Base-by-base conservation (phyloP, 2,329 filamentous ascomycete species). In the Akanthomyces muscarius region DNA sequence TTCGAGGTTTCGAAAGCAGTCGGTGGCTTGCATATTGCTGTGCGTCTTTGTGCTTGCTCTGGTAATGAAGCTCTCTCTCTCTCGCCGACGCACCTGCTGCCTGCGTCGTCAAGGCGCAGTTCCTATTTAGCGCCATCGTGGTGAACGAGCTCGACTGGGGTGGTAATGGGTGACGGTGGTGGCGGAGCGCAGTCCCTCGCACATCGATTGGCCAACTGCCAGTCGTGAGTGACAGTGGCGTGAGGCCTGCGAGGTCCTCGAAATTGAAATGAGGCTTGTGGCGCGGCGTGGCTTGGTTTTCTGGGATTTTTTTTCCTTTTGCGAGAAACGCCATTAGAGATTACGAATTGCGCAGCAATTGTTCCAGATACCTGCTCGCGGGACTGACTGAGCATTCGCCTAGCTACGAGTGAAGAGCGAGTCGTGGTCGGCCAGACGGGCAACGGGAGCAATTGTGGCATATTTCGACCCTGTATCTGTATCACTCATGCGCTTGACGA, bases 81-180 rank as follows among this genome's bases (percentile, higher is more conserved):
- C 7, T 36, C 33, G 6, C 25, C 54, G 33, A 52, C 28, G 16
- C 10, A 6, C 33, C 28, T 21, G 21, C 28, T 30, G 28, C 18
- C 18, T 41, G 33, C 7, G 2, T 48, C 28, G 30, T 47, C n/a
- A 23, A 38, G 18, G 16, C 28, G 28, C 14, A n/a, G 23, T 28
- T 44, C 5, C 54, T 16, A 36, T 28, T 41, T 58, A 50, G 55
- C 55, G 54, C 54, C 25, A 47, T 57, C 54, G 42, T 42, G 33
- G 33, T 30, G 28, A 30, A 30, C 6, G 28, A 30, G 28, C 28
- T 4, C 28, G 4, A 30, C 4, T 30, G 28, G 28, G 28, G 28
- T 36, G 33, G 33, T 36, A 1, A 36, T 11, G 33, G 33, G 33
- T 36, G 33, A 36, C 21, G 30, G 44, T 58, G 55, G 55, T 58